These are phyloP conservation scores for Pichia sp. DNA, from an alignment of 1,139 yeast species.

Conservation along the genomic window DNA sequence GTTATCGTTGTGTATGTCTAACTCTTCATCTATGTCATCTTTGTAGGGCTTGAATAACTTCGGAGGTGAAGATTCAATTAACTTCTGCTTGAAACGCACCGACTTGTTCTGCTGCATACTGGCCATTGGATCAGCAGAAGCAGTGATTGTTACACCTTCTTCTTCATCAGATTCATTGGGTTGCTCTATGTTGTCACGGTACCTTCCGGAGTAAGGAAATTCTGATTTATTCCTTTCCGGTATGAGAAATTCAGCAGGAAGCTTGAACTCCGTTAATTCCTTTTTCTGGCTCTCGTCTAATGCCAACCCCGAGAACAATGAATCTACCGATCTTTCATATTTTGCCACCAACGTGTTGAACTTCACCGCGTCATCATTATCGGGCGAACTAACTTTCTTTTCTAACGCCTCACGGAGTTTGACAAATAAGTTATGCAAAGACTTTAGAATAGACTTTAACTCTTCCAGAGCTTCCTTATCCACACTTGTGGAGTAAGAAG, in stretches of 20 bases:
- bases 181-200: background rate
- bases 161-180: background rate
- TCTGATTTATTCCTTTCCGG: background rate
- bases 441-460: background rate
- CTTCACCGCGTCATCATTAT: background rate
- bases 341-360: background rate
- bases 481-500: conserved; percentile 24
- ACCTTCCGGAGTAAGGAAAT: background rate
- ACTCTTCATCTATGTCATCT: conserved; percentile 20
- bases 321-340: background rate
- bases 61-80: conserved; percentile 29
- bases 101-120: conserved; percentile 34
- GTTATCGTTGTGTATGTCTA: conserved; percentile 6
- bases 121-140: too few species aligned
- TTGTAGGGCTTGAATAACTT: conserved; percentile 18
- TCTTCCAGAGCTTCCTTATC: background rate
- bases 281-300: background rate
- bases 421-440: background rate
- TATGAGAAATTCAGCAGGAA: background rate
- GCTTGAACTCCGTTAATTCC: background rate
- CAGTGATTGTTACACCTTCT: background rate
- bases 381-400: background rate
- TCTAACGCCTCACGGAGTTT: background rate
- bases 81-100: conserved; percentile 51
- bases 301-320: background rate